Conservation (phyloP, 2,329 filamentous ascomycete species). For the Talaromyces sp. region DNA sequence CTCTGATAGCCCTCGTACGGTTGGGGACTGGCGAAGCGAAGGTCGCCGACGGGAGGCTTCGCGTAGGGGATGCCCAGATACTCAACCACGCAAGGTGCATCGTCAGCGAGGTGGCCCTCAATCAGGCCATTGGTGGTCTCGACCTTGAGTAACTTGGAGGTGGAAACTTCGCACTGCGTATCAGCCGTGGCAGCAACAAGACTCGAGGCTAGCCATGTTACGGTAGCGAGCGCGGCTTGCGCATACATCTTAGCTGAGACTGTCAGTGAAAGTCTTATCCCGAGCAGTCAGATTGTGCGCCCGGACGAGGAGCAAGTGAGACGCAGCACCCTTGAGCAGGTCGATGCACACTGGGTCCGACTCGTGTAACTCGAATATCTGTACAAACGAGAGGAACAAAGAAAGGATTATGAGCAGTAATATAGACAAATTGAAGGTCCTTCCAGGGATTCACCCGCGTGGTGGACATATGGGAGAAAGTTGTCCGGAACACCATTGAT, state of each 20-base stretch:
- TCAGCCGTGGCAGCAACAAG: background rate
- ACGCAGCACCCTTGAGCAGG: too few species aligned
- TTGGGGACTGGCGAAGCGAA: constrained; percentile 11
- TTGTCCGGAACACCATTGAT: too few species aligned
- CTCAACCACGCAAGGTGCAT: constrained; percentile 22
- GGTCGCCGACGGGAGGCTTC: constrained; percentile 5
- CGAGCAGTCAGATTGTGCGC: too few species aligned
- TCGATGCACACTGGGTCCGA: too few species aligned
- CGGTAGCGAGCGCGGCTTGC: background rate
- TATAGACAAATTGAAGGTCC: background rate
- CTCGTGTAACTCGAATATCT: too few species aligned
- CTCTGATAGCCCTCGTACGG: background rate
- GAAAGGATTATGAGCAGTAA: background rate
- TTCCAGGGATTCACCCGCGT: too few species aligned
- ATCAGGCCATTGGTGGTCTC: constrained; percentile 26
- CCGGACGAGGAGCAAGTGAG: too few species aligned
- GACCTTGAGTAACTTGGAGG: constrained; percentile 14
- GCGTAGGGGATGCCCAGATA: constrained; percentile 11
- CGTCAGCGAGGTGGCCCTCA: constrained; percentile 24
- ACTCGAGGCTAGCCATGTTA: background rate
- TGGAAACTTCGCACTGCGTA: background rate
- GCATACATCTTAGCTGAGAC: constrained; percentile 1
- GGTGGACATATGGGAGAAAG: too few species aligned
- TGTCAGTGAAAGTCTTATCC: too few species aligned
- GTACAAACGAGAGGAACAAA: background rate